A percentile compares a stretch with the other conserved stretches of the same genome.
Evolutionary conservation across 176 grass and related monocot species (phyloP).

Genomic region (Saccharum officinarum): DNA sequence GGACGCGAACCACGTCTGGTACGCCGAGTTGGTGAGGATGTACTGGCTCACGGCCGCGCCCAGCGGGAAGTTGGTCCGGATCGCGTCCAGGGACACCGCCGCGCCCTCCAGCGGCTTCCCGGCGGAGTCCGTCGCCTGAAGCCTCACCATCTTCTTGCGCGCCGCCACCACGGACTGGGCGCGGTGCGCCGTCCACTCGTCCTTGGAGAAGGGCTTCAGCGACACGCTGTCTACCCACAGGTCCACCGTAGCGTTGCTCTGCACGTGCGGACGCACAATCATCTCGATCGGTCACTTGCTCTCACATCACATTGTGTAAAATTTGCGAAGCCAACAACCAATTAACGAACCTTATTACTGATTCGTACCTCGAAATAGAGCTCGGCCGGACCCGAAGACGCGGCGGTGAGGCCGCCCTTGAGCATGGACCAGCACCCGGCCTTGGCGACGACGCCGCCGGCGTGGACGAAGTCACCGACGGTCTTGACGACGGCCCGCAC

Average conservation of each 20-base stretch:
- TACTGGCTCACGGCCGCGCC: slow-evolving; percentile 56
- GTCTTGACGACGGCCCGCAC: slow-evolving; percentile 70
- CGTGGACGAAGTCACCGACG: slow-evolving; percentile 39
- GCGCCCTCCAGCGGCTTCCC: slow-evolving; percentile 51
- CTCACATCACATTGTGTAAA: no score
- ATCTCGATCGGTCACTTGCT: no score
- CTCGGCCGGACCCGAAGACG: slow-evolving; percentile 52
- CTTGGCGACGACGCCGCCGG: slow-evolving; percentile 51
- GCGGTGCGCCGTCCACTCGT: slow-evolving; percentile 76
- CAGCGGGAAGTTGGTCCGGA: slow-evolving; percentile 48
- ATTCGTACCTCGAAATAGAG: slow-evolving; percentile 73
- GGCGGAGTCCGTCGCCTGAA: slow-evolving; percentile 52
- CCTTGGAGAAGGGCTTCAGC: slow-evolving; percentile 67
- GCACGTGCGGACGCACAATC: background rate
- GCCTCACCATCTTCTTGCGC: slow-evolving; percentile 42
- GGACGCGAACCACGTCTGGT: slow-evolving; percentile 73
- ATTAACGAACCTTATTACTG: no score
- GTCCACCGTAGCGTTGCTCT: slow-evolving; percentile 67
- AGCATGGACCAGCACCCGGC: slow-evolving; percentile 89
- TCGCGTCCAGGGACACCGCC: slow-evolving; percentile 41
- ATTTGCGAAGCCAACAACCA: no score
- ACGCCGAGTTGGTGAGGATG: slow-evolving; percentile 58
- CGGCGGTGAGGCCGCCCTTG: slow-evolving; percentile 83
- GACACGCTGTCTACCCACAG: slow-evolving; percentile 83
- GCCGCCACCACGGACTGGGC: slow-evolving; percentile 6